Evolutionary conservation across 306 rosid genomes (phyloP).

Genomic region (Benincasa hispida): DNA sequence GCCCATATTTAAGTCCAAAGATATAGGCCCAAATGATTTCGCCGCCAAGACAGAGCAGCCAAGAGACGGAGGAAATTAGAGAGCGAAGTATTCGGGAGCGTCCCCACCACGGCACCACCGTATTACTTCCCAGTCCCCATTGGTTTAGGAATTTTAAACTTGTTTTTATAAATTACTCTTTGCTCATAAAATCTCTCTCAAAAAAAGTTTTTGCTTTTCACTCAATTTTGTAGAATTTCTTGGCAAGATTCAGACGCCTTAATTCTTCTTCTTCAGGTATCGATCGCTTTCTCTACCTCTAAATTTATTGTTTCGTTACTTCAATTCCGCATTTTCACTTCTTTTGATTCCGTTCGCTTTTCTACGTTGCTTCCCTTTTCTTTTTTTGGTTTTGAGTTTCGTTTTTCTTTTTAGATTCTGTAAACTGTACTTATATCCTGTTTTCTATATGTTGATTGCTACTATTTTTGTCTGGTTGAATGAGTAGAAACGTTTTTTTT

Average conservation of each 20-base stretch:
- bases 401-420: not conserved
- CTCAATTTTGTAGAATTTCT: not conserved
- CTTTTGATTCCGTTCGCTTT: not conserved
- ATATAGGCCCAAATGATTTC: not conserved
- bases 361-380: not conserved
- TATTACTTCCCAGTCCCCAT: not conserved
- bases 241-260: not conserved
- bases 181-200: not conserved
- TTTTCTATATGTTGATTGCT: not conserved
- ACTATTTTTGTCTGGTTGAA: not conserved
- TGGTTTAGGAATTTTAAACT: constrained; percentile 2
- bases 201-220: not conserved
- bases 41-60: not conserved
- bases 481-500: not conserved
- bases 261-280: not conserved
- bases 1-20: not conserved
- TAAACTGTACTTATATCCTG: not conserved
- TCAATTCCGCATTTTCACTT: not conserved
- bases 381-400: not conserved
- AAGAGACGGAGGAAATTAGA: not conserved
- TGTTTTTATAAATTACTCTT: not conserved
- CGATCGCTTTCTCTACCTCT: not conserved
- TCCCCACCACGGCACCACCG: constrained; percentile 5
- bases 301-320: not conserved
- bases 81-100: not conserved